Evolutionary conservation across 345 rosid genomes (phyloP).

Genomic region (Eutrema yunnanense): DNA sequence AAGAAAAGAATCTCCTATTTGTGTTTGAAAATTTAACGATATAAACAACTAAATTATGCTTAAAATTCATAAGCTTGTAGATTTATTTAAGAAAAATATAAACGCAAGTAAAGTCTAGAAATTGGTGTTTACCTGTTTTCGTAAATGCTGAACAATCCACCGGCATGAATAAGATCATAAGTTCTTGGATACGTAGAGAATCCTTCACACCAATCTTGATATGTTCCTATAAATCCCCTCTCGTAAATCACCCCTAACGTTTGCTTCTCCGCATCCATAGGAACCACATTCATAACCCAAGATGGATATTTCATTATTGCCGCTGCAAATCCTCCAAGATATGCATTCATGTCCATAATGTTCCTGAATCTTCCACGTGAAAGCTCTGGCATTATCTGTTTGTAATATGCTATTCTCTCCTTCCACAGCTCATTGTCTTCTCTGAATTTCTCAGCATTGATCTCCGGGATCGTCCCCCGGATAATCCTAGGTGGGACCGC

Average conservation of each 20-base stretch:
- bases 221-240: constrained; percentile 81
- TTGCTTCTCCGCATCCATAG: constrained; percentile 57
- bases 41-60: neutral
- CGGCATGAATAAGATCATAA: constrained; percentile 87
- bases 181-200: constrained; percentile 98
- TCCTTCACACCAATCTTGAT: constrained; percentile 97
- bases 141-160: constrained; percentile 66
- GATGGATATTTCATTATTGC: constrained; percentile 61
- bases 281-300: constrained; percentile 97
- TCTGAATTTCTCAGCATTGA: constrained; percentile 48
- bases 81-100: neutral
- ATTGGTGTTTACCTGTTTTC: constrained; percentile 58
- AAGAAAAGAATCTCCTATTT: no score
- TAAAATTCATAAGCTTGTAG: neutral
- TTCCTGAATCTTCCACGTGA: constrained; percentile 67
- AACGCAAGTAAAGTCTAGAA: neutral
- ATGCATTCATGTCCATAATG: constrained; percentile 95
- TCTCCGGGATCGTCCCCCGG: constrained; percentile 58
- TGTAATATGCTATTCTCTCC: constrained; percentile 59
- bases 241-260: constrained; percentile 76
- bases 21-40: no score
- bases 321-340: constrained; percentile 89
- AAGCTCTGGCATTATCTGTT: constrained; percentile 44
- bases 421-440: constrained; percentile 77
- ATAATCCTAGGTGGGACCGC: constrained; percentile 76